A percentile compares a stretch with the other conserved stretches of the same genome.
These are phyloP conservation scores for Alternaria sp. DNA, from an alignment of 2,329 filamentous ascomycete genomes.

Conservation along the genomic window DNA sequence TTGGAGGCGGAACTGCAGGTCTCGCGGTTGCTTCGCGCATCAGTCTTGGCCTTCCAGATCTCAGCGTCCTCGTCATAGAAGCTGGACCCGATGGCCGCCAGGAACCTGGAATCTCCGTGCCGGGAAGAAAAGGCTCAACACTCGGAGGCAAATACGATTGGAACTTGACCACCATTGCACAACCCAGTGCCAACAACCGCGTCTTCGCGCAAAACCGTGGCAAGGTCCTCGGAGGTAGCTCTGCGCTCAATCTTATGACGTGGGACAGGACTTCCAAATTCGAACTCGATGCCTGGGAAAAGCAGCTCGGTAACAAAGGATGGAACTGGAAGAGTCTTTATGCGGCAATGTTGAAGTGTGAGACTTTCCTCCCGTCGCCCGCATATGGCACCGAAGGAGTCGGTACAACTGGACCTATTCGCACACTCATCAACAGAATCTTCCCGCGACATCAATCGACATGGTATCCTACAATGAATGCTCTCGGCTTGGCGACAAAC, in stretches of 20 bases:
- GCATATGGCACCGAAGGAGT: slow-evolving; percentile 40
- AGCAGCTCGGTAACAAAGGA: slow-evolving; percentile 38
- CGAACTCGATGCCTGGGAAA: slow-evolving; percentile 47
- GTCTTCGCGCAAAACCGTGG: slow-evolving; percentile 55
- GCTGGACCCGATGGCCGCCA: slow-evolving; percentile 40
- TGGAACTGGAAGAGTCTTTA: slow-evolving; percentile 46
- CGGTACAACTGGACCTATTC: slow-evolving; percentile 43
- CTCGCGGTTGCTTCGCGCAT: slow-evolving; percentile 45
- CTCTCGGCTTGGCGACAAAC: slow-evolving; percentile 54
- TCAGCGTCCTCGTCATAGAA: slow-evolving; percentile 36
- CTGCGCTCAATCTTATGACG: slow-evolving; percentile 54
- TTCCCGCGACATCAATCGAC: slow-evolving; percentile 54
- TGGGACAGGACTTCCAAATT: slow-evolving; percentile 41
- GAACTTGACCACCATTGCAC: slow-evolving; percentile 58
- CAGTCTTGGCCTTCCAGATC: slow-evolving; percentile 39
- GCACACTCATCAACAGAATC: slow-evolving; percentile 53
- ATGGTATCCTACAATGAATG: slow-evolving; percentile 58
- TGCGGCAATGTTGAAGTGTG: slow-evolving; percentile 44
- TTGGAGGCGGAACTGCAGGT: slow-evolving; percentile 41
- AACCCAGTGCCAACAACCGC: slow-evolving; percentile 52
- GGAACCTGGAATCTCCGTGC: slow-evolving; percentile 38
- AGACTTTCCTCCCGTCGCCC: slow-evolving; percentile 39
- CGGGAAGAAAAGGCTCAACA: slow-evolving; percentile 39
- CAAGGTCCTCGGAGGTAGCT: slow-evolving; percentile 59
- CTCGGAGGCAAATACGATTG: slow-evolving; percentile 39